A percentile compares a stretch with the other conserved stretches of the same genome.
Evolutionary conservation across 169 alveolate species (phyloP).

Genomic region (Ichthyophthirius multifiliis): DNA sequence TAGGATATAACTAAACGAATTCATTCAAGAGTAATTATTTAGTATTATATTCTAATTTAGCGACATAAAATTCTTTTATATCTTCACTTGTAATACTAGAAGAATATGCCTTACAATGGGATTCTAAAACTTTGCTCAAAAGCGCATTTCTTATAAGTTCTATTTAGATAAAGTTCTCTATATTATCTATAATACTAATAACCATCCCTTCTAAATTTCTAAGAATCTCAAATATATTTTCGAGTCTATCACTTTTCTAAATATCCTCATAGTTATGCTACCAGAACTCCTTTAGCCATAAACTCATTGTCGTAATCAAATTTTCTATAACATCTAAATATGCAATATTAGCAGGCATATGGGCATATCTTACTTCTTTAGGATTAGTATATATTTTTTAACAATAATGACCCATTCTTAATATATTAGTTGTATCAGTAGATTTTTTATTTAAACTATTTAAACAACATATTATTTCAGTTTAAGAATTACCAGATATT

Average conservation of each 20-base stretch:
- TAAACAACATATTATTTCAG: background rate
- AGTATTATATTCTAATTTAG: background rate
- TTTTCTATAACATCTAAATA: background rate
- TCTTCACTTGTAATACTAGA: background rate
- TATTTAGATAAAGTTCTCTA: background rate
- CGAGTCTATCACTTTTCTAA: background rate
- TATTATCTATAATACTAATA: background rate
- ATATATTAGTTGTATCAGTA: background rate
- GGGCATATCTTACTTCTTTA: background rate
- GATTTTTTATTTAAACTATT: background rate
- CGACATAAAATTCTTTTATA: background rate
- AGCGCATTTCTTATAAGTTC: background rate
- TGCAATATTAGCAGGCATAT: background rate
- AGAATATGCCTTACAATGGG: background rate
- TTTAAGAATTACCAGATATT: background rate
- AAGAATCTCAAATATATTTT: background rate
- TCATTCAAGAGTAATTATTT: background rate
- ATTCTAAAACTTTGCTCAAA: background rate
- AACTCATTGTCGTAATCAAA: background rate
- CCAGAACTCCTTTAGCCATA: constrained; percentile 5
- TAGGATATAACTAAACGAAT: background rate
- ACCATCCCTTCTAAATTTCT: background rate
- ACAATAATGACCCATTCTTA: background rate
- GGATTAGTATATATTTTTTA: background rate
- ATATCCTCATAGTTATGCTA: too few relatives aligned